These are phyloP conservation scores for Grigorovia jiainica DNA, from an alignment of 805 yeast species.

Conservation along the genomic window DNA sequence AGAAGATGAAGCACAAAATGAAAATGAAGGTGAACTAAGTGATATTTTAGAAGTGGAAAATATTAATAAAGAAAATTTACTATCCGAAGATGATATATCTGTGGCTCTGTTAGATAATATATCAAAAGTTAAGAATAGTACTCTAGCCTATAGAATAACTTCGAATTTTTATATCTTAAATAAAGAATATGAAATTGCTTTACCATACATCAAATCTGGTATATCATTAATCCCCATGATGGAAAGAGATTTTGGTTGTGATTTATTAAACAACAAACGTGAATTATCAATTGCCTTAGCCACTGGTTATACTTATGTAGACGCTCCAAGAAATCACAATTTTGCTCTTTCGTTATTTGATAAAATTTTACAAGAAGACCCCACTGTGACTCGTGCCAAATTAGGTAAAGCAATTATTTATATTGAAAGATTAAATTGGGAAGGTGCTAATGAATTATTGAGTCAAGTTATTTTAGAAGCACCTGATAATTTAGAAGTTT, in stretches of 20 bases:
- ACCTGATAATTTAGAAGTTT: conserved; percentile 51
- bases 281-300: conserved; percentile 62
- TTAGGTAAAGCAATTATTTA: conserved; percentile 77
- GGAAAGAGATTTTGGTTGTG: conserved; percentile 37
- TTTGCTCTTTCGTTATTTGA: conserved; percentile 68
- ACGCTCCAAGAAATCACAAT: conserved; percentile 80
- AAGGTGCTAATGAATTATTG: conserved; percentile 46
- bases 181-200: conserved; percentile 55
- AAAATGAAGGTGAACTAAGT: conserved; percentile 13
- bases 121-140: conserved; percentile 34
- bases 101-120: conserved; percentile 44
- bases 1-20: conserved; percentile 8
- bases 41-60: conserved; percentile 21
- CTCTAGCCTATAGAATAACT: conserved; percentile 58
- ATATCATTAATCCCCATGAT: conserved; percentile 43
- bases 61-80: conserved; percentile 10
- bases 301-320: conserved; percentile 68
- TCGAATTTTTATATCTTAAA: conserved; percentile 49
- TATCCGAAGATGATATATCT: conserved; percentile 38
- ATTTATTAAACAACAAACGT: conserved; percentile 42
- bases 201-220: conserved; percentile 51
- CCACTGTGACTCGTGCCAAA: conserved; percentile 47
- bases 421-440: conserved; percentile 52
- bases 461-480: conserved; percentile 37
- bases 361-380: conserved; percentile 39